Base-by-base conservation (phyloP, 139 green algal genomes). In the Parachlorella kessleri region DNA sequence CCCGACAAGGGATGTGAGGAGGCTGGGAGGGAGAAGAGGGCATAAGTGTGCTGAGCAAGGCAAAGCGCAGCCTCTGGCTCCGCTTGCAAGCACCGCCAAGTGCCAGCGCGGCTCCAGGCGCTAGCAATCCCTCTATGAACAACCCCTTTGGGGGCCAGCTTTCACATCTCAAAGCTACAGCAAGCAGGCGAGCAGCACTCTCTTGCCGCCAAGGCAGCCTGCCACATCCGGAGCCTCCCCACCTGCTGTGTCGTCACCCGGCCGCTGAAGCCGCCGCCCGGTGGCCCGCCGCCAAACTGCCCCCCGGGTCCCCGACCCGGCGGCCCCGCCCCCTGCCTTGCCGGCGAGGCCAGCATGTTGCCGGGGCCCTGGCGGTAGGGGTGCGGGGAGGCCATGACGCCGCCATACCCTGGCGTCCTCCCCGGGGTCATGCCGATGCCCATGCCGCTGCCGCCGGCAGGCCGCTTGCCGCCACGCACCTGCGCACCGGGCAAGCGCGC, bases 381-480 rank as follows among this genome's bases (percentile, higher is more conserved):
- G 41, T 74, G 42, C 3, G 78, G 78, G 39, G 78, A 83, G 42
- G 78, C 78, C 41, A 75, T 65, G 30, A 83, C 30, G 70, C 70
- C 39, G 38, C 2, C 77, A 8, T 81, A 81, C 0, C 48, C 70
- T 23, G 77, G 77, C 8, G 41, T 66, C 37, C 77, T 41, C 39
- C 77, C 77, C 21, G 75, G 75, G 7, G 69, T 76, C 69, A 73
- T 73, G 55, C 14, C 14, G 48, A 18, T 28, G 66, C 40, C 41
- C 65, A 80, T 48, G 66, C 66, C 66, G 73, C 73, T 35, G 71
- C 54, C 73, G 39, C 48, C 18, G 42, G 40, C 42, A 5, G 48
- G 32, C 30, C 59, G 41, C 35, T 74, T 74, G 9, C 88, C 88
- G 64, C 87, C 79, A 26, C 63, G 32, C 38, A 91, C 85, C 26